Evolutionary conservation across 805 yeast species (phyloP).

Genomic region (Lipomyces mesembrius): DNA sequence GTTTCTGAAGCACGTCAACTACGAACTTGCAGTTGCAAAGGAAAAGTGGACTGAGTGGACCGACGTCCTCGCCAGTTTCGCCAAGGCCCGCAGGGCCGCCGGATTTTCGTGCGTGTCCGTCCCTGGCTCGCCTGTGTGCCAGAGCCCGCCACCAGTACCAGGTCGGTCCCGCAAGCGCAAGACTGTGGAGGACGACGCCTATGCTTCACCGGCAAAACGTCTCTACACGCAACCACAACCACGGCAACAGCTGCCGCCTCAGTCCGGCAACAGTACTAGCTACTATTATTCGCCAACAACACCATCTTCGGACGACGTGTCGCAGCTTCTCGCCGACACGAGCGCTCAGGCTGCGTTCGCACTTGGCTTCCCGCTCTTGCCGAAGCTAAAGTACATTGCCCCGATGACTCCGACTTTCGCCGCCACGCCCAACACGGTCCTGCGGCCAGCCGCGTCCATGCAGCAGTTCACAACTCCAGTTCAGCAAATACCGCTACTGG

Average conservation of each 20-base stretch:
- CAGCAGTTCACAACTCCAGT: not conserved
- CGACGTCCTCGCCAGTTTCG: constrained; percentile 22
- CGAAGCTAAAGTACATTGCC: not conserved
- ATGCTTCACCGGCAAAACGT: constrained; percentile 11
- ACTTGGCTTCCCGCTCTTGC: not conserved
- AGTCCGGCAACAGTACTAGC: not conserved
- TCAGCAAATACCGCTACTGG: not conserved
- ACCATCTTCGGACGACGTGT: not conserved
- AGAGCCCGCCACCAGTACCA: not conserved
- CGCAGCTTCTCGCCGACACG: not conserved
- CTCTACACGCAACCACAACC: not conserved
- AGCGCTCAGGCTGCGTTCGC: not conserved
- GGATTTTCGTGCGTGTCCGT: constrained; percentile 23
- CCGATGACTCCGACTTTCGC: not conserved
- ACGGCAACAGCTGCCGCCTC: not conserved
- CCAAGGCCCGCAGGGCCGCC: constrained; percentile 20
- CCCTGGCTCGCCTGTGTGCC: constrained; percentile 29
- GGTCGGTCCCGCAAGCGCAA: constrained; percentile 14
- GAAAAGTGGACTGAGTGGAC: constrained; percentile 28
- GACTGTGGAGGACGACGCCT: constrained; percentile 9
- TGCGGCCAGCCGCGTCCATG: not conserved
- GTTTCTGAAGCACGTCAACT: constrained; percentile 25
- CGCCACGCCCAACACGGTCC: not conserved
- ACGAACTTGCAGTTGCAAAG: constrained; percentile 25
- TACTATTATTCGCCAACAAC: not conserved